A percentile compares a stretch with the other conserved stretches of the same genome.
Conservation (phyloP, 169 alveolate species). For the Eimeria praecox region DNA sequence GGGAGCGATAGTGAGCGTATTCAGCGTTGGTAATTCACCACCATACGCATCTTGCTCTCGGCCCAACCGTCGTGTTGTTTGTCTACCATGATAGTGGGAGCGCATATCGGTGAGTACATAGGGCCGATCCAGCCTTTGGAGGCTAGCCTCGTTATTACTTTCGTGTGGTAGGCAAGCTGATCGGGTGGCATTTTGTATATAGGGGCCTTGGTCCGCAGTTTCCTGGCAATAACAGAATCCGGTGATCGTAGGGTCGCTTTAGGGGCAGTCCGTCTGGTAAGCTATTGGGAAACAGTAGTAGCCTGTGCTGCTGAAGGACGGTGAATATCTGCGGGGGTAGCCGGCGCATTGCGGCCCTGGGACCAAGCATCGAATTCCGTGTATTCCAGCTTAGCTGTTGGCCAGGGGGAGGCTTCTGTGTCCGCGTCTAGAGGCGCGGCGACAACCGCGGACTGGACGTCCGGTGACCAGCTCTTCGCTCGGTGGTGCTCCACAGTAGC, state of each 20-base stretch:
- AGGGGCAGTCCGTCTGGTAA: background rate
- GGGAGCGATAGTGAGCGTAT: background rate
- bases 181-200: background rate
- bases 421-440: background rate
- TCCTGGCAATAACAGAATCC: background rate
- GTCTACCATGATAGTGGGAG: background rate
- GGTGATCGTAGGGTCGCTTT: background rate
- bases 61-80: background rate
- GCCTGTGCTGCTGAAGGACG: background rate
- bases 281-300: background rate
- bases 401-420: background rate
- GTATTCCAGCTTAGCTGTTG: background rate
- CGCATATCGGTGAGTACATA: background rate
- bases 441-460: background rate
- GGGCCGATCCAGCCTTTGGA: background rate
- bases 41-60: background rate
- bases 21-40: background rate
- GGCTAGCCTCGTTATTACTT: background rate
- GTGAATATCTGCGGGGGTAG: background rate
- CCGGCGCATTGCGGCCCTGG: background rate
- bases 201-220: constrained; percentile 1
- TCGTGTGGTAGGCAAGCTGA: background rate
- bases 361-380: background rate
- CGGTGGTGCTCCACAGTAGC: background rate
- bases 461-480: background rate